Evolutionary conservation across 192 early-diverging fungal genomes (phyloP).

Genomic region (Entomortierella lignicola): DNA sequence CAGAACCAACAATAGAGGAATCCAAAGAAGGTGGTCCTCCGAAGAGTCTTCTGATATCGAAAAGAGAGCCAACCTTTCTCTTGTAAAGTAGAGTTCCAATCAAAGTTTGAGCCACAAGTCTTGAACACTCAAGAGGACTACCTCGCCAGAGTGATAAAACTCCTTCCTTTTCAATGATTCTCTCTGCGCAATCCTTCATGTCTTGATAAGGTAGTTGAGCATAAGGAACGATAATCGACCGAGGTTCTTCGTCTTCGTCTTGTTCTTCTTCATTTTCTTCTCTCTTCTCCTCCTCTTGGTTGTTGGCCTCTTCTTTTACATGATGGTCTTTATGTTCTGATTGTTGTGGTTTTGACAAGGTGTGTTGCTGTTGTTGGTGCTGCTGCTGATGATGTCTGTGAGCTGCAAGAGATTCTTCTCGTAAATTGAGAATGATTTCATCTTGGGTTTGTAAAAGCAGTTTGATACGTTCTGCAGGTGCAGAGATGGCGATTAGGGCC

Average conservation of each 20-base stretch:
- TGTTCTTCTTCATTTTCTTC: constrained; percentile 7
- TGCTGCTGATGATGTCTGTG: no score
- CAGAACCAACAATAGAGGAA: constrained; percentile 1
- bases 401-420: constrained; percentile 31
- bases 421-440: constrained; percentile 46
- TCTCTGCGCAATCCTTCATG: constrained; percentile 18
- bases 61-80: neutral
- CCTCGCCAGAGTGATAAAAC: constrained; percentile 34
- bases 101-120: neutral
- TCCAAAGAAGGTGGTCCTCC: neutral
- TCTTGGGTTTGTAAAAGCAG: constrained; percentile 45
- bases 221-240: constrained; percentile 40
- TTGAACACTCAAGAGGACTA: neutral
- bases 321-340: neutral
- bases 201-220: constrained; percentile 37
- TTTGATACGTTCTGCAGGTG: constrained; percentile 33
- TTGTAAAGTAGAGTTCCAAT: constrained; percentile 9
- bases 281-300: neutral
- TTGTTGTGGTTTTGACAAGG: constrained; percentile 3
- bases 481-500: constrained; percentile 7
- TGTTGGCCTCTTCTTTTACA: neutral
- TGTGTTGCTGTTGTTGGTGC: no score
- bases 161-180: constrained; percentile 41
- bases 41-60: constrained; percentile 14
- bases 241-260: constrained; percentile 25